Base-by-base conservation (phyloP, 139 green algal genomes). In the Deuterostichococcus epilithicus region DNA sequence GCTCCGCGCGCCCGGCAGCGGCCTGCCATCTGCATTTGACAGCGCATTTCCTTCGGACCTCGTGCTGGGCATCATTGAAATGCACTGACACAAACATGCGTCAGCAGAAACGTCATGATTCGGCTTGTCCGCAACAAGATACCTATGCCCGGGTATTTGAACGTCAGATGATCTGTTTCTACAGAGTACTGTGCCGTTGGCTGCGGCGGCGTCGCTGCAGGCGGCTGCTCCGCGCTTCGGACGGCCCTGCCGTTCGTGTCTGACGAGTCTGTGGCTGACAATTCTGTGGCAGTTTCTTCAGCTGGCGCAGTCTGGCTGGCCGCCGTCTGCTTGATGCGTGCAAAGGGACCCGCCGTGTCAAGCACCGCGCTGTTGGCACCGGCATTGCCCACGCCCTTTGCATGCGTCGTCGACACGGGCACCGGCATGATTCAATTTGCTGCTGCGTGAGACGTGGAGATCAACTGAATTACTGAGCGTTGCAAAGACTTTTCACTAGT, bases 81-180 rank as follows among this genome's bases (percentile, higher is more conserved):
- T 28, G 10, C 34, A 39, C 35, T 67, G 20, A 26, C 32, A 52
- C n/a, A 37, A 0, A 28, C 58, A 68, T 28, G 25, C 65, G 47
- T 13, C n/a, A 66, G 25, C 35, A 38, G 1, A 76, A 1, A 18
- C 39, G 10, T 58, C 0, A 66, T 1, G 23, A 22, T 44, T 42
- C 1, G 0, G n/a, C n/a, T n/a, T n/a, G n/a, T n/a, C n/a, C n/a
- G n/a, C n/a, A n/a, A n/a, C n/a, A 28, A 39, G 80, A 66, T 73
- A 94, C 91, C 91, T 69, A 96, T 83, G 6, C 88, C 92, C 2
- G 90, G 86, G 71, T 97, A 97, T 15, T 79, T 78, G 63, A 97
- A 97, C 4, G 82, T 84, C 10, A 97, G 76, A 33, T 82, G 25
- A 1, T 81, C 32, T 0, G 89, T 81, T 23, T 75, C 59, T 10